Percentiles rank a stretch among this genome's conserved stretches.
These are phyloP conservation scores for Venturia pyrina DNA, from an alignment of 2,329 filamentous ascomycete species.

Conservation along the genomic window DNA sequence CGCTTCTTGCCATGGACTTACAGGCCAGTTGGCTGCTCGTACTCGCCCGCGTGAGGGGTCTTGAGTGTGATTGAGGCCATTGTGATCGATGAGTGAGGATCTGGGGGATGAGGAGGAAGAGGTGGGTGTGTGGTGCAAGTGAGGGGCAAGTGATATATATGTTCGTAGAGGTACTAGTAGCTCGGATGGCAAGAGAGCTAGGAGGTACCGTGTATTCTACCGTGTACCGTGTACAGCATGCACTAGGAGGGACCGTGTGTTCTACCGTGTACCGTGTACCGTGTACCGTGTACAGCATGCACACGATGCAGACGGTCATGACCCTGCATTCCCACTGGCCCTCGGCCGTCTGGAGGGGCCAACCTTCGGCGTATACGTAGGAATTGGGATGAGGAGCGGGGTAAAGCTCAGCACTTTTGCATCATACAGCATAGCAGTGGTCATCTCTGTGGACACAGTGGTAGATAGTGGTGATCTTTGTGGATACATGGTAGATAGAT, in stretches of 20 bases:
- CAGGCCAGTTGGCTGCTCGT: slow-evolving; percentile 44
- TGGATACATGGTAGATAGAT: too few species aligned
- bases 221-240: too few species aligned
- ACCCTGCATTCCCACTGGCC: background rate
- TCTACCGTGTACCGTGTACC: too few species aligned
- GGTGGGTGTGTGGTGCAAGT: background rate
- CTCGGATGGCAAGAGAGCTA: background rate
- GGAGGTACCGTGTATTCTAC: too few species aligned
- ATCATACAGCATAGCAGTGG: too few species aligned
- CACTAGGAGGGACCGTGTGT: too few species aligned
- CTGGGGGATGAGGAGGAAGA: background rate
- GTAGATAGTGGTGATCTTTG: too few species aligned
- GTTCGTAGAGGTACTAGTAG: too few species aligned
- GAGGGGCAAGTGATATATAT: background rate
- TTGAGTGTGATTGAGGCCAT: slow-evolving; percentile 51
- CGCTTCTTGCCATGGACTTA: slow-evolving; percentile 25
- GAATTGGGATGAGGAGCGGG: background rate
- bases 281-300: too few species aligned
- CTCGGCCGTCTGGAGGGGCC: background rate
- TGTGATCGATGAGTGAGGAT: background rate
- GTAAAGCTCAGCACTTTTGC: background rate
- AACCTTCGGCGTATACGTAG: too few species aligned
- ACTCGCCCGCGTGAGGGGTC: slow-evolving; percentile 55
- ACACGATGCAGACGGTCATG: background rate
- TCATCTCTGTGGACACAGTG: too few species aligned